These are phyloP conservation scores for Coemansia sp. DNA, from an alignment of 192 early-diverging fungal species.

Conservation along the genomic window DNA sequence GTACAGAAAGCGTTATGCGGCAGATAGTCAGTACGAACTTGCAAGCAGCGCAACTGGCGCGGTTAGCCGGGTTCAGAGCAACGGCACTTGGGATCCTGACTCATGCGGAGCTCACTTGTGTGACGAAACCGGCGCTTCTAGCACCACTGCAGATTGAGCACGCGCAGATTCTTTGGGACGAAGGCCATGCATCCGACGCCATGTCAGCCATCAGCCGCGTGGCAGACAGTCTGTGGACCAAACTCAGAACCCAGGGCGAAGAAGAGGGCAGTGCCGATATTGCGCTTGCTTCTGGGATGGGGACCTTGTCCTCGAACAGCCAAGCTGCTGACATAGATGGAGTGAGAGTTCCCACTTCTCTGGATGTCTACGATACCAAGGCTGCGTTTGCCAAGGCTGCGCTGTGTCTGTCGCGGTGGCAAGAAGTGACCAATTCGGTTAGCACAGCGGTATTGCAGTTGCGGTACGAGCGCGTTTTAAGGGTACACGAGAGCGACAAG, in stretches of 20 bases:
- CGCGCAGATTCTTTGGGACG: conserved; percentile 49
- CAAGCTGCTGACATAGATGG: conserved; percentile 2
- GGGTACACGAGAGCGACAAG: conserved; percentile 47
- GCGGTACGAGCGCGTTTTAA: conserved; percentile 32
- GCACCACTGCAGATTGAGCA: conserved; percentile 45
- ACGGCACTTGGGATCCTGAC: conserved; percentile 48
- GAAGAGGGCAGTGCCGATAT: background rate
- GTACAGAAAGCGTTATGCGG: conserved; percentile 16
- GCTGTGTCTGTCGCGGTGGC: conserved; percentile 38
- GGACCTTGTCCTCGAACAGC: background rate
- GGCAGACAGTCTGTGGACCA: conserved; percentile 16
- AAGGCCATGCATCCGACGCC: conserved; percentile 38
- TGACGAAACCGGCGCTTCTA: conserved; percentile 15
- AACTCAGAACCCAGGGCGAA: conserved; percentile 22
- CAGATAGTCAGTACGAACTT: conserved; percentile 29
- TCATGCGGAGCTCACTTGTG: conserved; percentile 32
- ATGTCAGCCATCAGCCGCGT: conserved; percentile 37
- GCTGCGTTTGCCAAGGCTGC: conserved; percentile 38
- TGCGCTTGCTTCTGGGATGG: background rate
- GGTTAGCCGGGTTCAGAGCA: conserved; percentile 33
- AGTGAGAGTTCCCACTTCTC: background rate
- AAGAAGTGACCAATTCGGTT: conserved; percentile 30
- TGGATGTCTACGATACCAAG: conserved; percentile 19
- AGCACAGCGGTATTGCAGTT: conserved; percentile 10
- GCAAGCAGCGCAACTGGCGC: conserved; percentile 49